Percentiles rank a stretch among this genome's conserved stretches.
Evolutionary conservation across 2,329 filamentous ascomycete species (phyloP).

Genomic region (Akanthomyces uredinophilus): DNA sequence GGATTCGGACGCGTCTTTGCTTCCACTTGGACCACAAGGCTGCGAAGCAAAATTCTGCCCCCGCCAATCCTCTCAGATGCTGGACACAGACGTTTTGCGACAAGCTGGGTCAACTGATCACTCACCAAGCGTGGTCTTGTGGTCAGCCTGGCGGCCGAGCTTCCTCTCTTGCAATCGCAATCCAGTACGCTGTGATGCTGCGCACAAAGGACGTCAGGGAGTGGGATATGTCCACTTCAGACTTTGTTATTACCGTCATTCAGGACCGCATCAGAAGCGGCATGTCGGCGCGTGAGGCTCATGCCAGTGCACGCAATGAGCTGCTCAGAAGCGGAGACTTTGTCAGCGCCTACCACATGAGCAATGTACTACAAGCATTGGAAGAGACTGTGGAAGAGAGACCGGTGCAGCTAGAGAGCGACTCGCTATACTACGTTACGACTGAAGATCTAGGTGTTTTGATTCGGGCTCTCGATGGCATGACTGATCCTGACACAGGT

Average conservation of each 20-base stretch:
- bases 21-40: not conserved
- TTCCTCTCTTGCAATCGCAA: not conserved
- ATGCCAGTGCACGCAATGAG: not conserved
- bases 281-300: not conserved
- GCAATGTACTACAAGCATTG: not conserved
- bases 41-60: not conserved
- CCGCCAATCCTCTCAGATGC: no score
- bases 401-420: no score
- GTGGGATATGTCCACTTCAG: no score
- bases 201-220: not conserved
- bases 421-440: no score
- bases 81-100: not conserved
- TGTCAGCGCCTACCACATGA: not conserved
- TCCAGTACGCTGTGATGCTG: not conserved
- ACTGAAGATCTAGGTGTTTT: no score
- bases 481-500: no score
- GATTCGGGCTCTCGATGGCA: no score
- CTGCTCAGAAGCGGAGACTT: not conserved
- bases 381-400: not conserved
- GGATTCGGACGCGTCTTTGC: not conserved
- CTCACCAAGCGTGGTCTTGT: not conserved
- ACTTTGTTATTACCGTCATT: no score
- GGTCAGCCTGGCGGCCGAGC: no score
- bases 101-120: not conserved
- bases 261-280: not conserved